Percentiles rank a stretch among this genome's conserved stretches.
phyloP scores from a whole-genome alignment of 495 filamentous ascomycete genomes.

The Penicillium egyptiacum region DNA sequence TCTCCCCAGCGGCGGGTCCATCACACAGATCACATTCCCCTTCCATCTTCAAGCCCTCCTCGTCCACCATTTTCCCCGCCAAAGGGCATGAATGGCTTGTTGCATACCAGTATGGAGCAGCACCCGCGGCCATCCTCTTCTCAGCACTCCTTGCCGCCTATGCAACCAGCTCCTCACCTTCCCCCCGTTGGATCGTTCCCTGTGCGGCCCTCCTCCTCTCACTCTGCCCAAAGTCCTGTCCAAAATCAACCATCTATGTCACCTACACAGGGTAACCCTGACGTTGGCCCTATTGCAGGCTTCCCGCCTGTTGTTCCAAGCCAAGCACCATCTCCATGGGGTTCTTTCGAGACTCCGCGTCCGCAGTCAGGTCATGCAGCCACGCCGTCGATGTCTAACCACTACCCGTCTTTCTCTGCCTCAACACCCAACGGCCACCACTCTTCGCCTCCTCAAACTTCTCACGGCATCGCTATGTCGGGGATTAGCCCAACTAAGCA shows the following conservation, averaged over 20 bases:
- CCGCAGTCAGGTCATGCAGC: conserved; percentile 31
- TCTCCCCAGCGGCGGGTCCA: conserved; percentile 46
- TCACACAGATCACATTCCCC: conserved; percentile 22
- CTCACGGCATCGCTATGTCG: conserved; percentile 56
- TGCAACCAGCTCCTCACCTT: conserved; percentile 35
- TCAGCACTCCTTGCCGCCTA: conserved; percentile 33
- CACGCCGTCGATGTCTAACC: conserved; percentile 26
- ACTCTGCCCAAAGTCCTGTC: conserved; percentile 42
- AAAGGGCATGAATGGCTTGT: conserved; percentile 34
- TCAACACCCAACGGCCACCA: conserved; percentile 38
- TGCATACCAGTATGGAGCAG: conserved; percentile 25
- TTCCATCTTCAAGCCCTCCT: conserved; percentile 36
- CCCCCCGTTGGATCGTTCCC: conserved; percentile 38
- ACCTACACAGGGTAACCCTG: conserved; percentile 49
- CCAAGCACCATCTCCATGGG: conserved; percentile 36
- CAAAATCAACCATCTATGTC: conserved; percentile 52
- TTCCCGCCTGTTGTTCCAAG: conserved; percentile 35
- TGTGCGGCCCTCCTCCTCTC: conserved; percentile 48
- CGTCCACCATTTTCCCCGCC: conserved; percentile 41
- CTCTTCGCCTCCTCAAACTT: conserved; percentile 46
- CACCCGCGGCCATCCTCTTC: conserved; percentile 27
- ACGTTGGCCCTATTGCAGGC: conserved; percentile 49
- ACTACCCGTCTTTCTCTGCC: conserved; percentile 37
- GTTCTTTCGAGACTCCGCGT: conserved; percentile 38
- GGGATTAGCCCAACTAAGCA: conserved; percentile 80